These are phyloP conservation scores for Aspergillus latus DNA, from an alignment of 2,329 filamentous ascomycete species.

Conservation along the genomic window DNA sequence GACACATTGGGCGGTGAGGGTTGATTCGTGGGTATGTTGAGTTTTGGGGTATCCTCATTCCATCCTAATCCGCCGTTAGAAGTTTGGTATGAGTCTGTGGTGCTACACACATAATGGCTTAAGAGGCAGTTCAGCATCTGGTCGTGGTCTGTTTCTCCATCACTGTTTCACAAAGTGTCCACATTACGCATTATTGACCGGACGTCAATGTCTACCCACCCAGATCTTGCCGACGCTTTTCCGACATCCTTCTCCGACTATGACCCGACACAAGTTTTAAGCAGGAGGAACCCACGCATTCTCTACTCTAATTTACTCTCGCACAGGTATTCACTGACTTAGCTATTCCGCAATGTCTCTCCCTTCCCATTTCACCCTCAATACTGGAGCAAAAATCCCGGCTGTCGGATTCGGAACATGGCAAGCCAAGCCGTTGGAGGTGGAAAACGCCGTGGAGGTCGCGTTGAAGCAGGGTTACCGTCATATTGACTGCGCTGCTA, in stretches of 20 bases:
- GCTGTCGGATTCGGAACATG: conserved; percentile 76
- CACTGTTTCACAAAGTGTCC: neutral
- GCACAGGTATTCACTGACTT: neutral
- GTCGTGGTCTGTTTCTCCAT: neutral
- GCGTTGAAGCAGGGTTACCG: conserved; percentile 68
- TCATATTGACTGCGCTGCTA: conserved; percentile 51
- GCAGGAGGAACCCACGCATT: neutral
- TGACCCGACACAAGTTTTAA: conserved; percentile 3
- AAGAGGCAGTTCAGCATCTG: neutral
- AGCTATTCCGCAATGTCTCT: conserved; percentile 13
- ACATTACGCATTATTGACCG: too few species aligned
- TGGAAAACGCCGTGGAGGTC: conserved; percentile 67
- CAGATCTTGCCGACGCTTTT: neutral
- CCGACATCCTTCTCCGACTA: conserved; percentile 13
- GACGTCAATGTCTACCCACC: neutral
- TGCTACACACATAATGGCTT: neutral
- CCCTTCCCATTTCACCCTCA: conserved; percentile 26
- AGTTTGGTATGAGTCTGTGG: too few species aligned
- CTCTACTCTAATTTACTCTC: neutral
- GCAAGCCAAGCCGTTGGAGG: conserved; percentile 70
- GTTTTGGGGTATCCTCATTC: too few species aligned
- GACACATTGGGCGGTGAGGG: too few species aligned
- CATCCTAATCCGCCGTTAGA: too few species aligned
- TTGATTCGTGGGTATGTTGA: too few species aligned
- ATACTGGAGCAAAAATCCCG: conserved; percentile 37